Evolutionary conservation across 225 moss, liverwort and hornwort genomes (phyloP).

Genomic region (Physcomitrellopsis africana): DNA sequence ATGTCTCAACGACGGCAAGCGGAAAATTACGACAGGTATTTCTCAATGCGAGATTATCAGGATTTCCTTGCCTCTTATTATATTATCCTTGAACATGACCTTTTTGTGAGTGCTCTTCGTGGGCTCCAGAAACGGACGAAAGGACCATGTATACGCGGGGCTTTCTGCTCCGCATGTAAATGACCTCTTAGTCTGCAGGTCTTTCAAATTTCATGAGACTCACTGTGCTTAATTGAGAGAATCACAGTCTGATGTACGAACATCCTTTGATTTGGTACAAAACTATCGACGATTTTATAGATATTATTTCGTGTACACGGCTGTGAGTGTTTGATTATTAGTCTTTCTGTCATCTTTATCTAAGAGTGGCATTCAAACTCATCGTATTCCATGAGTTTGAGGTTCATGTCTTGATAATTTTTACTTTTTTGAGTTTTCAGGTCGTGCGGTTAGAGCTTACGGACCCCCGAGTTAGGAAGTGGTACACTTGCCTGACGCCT

Average conservation of each 20-base stretch:
- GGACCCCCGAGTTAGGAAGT: constrained; percentile 71
- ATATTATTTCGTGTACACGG: background rate
- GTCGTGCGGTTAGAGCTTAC: constrained; percentile 72
- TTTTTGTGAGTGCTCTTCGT: background rate
- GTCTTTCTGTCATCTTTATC: background rate
- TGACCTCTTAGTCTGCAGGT: background rate
- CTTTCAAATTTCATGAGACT: background rate
- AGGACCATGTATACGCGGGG: too few relatives aligned
- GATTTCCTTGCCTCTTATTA: background rate
- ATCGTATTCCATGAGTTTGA: background rate
- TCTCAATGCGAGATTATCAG: background rate
- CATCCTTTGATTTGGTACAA: background rate
- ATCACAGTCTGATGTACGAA: background rate
- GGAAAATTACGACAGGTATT: constrained; percentile 47
- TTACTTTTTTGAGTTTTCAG: constrained; percentile 38
- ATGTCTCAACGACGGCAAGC: background rate
- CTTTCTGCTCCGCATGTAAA: too few relatives aligned
- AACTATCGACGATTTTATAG: background rate
- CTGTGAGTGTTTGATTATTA: too few relatives aligned
- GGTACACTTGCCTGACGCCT: constrained; percentile 73
- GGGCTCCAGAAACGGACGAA: background rate
- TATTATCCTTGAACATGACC: background rate
- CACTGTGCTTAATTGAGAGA: background rate
- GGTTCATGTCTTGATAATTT: background rate
- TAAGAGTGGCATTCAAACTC: background rate